These are phyloP conservation scores for Hymenoscyphus infarciens DNA, from an alignment of 2,329 filamentous ascomycete species.

Conservation along the genomic window DNA sequence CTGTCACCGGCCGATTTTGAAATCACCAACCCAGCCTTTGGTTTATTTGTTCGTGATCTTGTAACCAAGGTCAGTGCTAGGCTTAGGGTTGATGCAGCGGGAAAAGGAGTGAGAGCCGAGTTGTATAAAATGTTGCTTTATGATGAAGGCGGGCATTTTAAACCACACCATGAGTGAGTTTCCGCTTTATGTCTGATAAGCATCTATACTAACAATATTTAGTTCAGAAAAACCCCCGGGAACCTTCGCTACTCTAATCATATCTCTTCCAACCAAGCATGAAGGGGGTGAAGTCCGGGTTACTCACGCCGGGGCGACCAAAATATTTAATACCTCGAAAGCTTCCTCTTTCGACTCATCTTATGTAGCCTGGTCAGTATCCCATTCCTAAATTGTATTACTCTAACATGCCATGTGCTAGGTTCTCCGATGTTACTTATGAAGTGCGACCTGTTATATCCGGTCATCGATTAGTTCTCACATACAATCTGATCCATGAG, in stretches of 20 bases:
- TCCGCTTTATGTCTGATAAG: neutral
- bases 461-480: constrained; percentile 1
- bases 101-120: constrained; percentile 34
- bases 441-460: neutral
- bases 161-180: neutral
- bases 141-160: constrained; percentile 42
- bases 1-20: constrained; percentile 39
- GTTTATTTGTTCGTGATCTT: constrained; percentile 26
- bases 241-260: constrained; percentile 45
- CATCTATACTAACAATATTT: too few species aligned
- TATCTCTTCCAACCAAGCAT: constrained; percentile 47
- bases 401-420: neutral
- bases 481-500: neutral
- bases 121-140: constrained; percentile 48
- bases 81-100: constrained; percentile 34
- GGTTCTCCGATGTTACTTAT: neutral
- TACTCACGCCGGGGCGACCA: constrained; percentile 37
- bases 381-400: neutral
- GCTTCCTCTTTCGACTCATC: constrained; percentile 34
- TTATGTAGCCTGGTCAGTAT: constrained; percentile 34
- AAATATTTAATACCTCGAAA: constrained; percentile 35
- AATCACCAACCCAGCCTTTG: constrained; percentile 37
- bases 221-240: too few species aligned
- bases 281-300: constrained; percentile 45
- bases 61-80: constrained; percentile 26